phyloP scores from a whole-genome alignment of 106 monocot species.

The Xerophyta viscosa region DNA sequence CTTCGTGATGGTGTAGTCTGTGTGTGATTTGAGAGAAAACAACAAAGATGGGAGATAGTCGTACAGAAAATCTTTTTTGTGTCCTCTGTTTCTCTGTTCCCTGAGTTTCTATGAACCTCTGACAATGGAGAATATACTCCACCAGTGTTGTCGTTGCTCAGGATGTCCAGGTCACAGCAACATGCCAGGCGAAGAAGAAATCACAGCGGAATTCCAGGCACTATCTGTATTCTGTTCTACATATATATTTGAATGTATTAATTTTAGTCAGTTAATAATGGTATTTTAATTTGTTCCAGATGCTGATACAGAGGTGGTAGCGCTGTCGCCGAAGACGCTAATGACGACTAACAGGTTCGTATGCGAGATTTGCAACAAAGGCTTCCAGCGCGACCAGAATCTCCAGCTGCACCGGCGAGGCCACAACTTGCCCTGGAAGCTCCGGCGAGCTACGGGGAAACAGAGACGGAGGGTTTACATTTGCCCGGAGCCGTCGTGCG shows the following conservation, averaged over 20 bases:
- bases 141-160: background rate
- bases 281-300: background rate
- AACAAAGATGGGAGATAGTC: no score
- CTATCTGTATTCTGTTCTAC: no score
- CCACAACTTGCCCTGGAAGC: constrained; percentile 6
- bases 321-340: background rate
- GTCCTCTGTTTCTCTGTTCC: no score
- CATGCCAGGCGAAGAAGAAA: background rate
- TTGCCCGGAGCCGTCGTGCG: constrained; percentile 10
- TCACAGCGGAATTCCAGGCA: background rate
- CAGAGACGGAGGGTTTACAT: constrained; percentile 2
- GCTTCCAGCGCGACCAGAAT: constrained; percentile 6
- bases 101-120: no score
- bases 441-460: background rate
- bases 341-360: constrained; percentile 3
- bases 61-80: no score
- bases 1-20: no score
- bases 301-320: constrained; percentile 4
- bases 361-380: constrained; percentile 5
- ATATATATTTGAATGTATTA: background rate
- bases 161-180: background rate
- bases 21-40: no score
- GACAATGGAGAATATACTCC: background rate
- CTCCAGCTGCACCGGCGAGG: constrained; percentile 2
- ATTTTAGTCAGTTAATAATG: background rate